Base-by-base conservation (phyloP, 768 basidiomycete genomes). In the Suillus ampliporus region DNA sequence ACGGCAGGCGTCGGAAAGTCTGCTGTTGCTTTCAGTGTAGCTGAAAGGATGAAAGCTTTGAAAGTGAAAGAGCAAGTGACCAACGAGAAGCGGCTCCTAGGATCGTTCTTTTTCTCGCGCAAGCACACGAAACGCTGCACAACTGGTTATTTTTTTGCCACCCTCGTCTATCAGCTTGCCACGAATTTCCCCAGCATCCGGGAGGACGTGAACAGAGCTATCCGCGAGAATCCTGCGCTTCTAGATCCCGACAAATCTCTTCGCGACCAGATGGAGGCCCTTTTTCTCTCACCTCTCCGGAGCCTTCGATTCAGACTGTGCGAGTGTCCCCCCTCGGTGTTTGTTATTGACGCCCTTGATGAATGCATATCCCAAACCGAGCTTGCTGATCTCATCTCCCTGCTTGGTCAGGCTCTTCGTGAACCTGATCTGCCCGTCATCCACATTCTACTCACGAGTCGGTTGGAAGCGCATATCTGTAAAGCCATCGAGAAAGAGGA, bases 391-490 rank as follows among this genome's bases (percentile, higher is more conserved):
- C 47, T 48, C 26, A 48, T 48, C 47, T 48, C 47, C 9, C 47
- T 48, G 47, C 47, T 48, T 17, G 14, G 47, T 15, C 23, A 26
- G 26, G 47, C 47, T 28, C 47, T 26, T 48, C 47, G 47, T 28
- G 26, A 48, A 5, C 23, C 15, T 48, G 9, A 28, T 9, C 15
- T 48, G 8, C 47, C 47, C 0, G 47, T 48, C 47, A 48, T 48
- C 26, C 47, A 48, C 47, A 48, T 48, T 48, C 26, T 48, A 23
- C 26, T 26, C 47, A 48, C 47, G 47, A 48, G 47, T 48, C 15
- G 47, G 14, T 28, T 3, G 47, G 47, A 48, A 28, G 26, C 17
- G 26, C 47, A 48, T 17, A 48, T 48, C 26, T 15, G 17, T 48
- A 48, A 28, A 48, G 26, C 47, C 26, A 48, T 48, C 4, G 26